Evolutionary conservation across 306 rosid genomes (phyloP), one percentile per base, ranked within the genome.

Genomic region (Astragalus membranaceus): DNA sequence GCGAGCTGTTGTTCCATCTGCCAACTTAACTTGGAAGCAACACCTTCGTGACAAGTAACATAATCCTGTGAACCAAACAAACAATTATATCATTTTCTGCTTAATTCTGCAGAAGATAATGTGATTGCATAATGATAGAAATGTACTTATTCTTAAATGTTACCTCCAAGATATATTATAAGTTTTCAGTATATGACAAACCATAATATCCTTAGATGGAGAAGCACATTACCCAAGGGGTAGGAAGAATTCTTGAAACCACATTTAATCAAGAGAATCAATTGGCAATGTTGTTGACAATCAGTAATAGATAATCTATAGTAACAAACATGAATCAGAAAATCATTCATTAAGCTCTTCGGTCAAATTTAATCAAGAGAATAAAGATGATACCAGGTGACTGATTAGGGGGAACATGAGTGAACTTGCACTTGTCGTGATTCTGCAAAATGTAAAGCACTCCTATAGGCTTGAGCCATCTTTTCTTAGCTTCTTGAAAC

Each of bases 401-500:
- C 73, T 67, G 83, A 23, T 85, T 82, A 33, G 82, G 83, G 50
- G 91, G 82, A 79, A 57, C 73, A 12, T 85, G 63, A 10, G 92
- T 85, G 79, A 95, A 64, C 80, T 85, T 71, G 75, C 79, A 89
- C 55, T 74, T 70, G n/a, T 95, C 89, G 30, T 95, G 86, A 77
- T 89, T 91, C 77, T 67, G 82, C 64, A 95, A 89, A 80, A 95
- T 87, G 79, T 73, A 89, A 44, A 80, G 75, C 74, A 95, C 96
- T 78, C 91, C 99, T 2, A 82, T 87, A 20, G 99, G 96, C 88
- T 85, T 95, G 75, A 95, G 88, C 99, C 99, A 95, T 67, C 99
- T 89, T 39, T 48, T 80, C 80, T 86, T 95, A 60, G 95, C 99
- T 82, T 89, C 95, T 84, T 46, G 75, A 78, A 76, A 82, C 50